Evolutionary conservation across 257 asterid genomes (phyloP).

Genomic region (Solanum boliviense): DNA sequence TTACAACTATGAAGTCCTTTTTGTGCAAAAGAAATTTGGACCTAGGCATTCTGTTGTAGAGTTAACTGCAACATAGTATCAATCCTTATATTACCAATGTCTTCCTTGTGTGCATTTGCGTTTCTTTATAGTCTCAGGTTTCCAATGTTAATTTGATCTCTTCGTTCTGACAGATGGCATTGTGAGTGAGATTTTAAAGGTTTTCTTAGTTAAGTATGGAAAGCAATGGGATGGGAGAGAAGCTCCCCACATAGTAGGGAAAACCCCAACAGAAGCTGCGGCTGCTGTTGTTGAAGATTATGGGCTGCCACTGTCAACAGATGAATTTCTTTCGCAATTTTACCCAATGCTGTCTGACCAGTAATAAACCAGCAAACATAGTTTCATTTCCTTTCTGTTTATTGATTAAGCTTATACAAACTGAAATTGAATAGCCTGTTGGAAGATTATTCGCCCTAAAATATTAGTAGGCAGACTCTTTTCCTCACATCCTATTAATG

Average conservation of each 20-base stretch:
- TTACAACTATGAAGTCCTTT: neutral
- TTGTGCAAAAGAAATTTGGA: neutral
- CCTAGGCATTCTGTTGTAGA: neutral
- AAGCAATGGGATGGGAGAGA: slow-evolving; percentile 74
- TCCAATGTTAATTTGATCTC: neutral
- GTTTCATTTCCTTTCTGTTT: neutral
- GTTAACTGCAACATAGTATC: neutral
- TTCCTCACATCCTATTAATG: neutral
- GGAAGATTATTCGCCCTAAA: neutral
- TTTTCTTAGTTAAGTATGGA: slow-evolving; percentile 58
- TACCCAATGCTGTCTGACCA: slow-evolving; percentile 43
- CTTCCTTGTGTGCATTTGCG: neutral
- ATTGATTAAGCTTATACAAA: neutral
- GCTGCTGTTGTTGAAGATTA: slow-evolving; percentile 62
- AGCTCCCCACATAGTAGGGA: slow-evolving; percentile 48
- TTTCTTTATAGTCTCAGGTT: neutral
- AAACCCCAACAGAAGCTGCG: slow-evolving; percentile 75
- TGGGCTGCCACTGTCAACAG: slow-evolving; percentile 50
- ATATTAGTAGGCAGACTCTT: neutral
- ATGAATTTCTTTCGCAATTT: slow-evolving; percentile 55
- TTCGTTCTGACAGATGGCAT: slow-evolving; percentile 48
- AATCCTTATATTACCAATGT: neutral
- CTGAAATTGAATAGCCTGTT: neutral
- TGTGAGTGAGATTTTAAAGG: slow-evolving; percentile 49
- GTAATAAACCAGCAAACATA: slow-evolving; percentile 25